phyloP scores from a whole-genome alignment of 345 rosid species.

The Citrus australasica region DNA sequence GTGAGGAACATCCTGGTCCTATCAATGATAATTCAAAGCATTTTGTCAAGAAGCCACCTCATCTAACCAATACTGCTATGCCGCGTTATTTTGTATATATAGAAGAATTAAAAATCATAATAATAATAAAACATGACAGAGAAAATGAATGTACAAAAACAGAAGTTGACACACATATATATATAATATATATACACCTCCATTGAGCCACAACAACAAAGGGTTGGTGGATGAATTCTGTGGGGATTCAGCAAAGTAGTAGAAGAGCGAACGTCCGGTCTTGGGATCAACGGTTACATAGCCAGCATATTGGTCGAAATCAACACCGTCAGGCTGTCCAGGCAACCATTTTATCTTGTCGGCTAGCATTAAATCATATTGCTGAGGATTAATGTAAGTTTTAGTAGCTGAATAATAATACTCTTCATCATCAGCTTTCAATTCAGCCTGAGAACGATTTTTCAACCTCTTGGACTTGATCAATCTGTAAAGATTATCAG shows the following conservation, averaged over 20 bases:
- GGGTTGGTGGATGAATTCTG: conserved; percentile 36
- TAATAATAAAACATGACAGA: not conserved
- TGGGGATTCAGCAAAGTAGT: conserved; percentile 40
- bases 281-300: conserved; percentile 23
- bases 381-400: conserved; percentile 19
- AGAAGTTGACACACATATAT: conserved; percentile 4
- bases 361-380: conserved; percentile 18
- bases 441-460: not conserved
- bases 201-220: conserved; percentile 27
- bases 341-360: conserved; percentile 25
- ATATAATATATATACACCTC: not conserved
- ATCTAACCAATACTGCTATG: not conserved
- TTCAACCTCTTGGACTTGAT: not conserved
- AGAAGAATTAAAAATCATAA: not conserved
- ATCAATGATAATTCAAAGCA: not conserved
- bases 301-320: conserved; percentile 23
- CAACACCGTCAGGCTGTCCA: conserved; percentile 19
- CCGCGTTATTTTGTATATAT: not conserved
- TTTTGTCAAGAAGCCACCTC: not conserved
- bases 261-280: conserved; percentile 26
- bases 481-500: not conserved
- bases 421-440: no score
- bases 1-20: conserved; percentile 54
- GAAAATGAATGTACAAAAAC: conserved; percentile 17
- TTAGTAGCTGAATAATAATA: no score